Conservation (phyloP, 2,329 filamentous ascomycete species). For the Monosporascus sp. region DNA sequence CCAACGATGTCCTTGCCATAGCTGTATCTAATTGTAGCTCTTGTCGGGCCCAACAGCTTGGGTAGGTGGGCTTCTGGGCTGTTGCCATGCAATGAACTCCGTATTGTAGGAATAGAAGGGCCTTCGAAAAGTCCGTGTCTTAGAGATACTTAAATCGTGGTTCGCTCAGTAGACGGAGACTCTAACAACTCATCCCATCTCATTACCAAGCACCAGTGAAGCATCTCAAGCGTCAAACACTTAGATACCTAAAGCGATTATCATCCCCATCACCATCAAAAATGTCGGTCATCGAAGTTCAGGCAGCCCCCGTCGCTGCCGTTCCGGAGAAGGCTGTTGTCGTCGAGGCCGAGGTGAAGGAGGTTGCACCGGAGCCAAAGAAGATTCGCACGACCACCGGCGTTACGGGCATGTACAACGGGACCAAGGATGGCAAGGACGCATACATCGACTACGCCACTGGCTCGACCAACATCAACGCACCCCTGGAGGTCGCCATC, state of each 20-base stretch:
- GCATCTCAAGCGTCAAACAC: neutral
- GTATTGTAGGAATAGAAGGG: neutral
- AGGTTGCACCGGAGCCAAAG: neutral
- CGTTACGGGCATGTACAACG: slow-evolving; percentile 20
- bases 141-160: neutral
- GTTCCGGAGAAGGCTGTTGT: neutral
- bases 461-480: slow-evolving; percentile 19
- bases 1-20: neutral
- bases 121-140: neutral
- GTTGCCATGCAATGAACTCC: neutral
- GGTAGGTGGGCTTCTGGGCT: neutral
- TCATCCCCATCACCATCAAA: neutral
- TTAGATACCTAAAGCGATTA: neutral
- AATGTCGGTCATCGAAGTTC: neutral
- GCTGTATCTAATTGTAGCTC: too few relatives aligned
- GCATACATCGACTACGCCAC: slow-evolving; percentile 21
- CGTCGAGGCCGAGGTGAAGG: neutral
- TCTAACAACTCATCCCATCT: neutral
- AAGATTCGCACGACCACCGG: neutral
- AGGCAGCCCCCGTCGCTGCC: neutral
- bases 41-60: neutral
- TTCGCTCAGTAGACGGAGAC: neutral
- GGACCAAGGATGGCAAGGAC: slow-evolving; percentile 16
- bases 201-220: neutral
- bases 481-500: slow-evolving; percentile 20